phyloP scores from a whole-genome alignment of 352 stramenopile species.

The Phytophthora sp. region DNA sequence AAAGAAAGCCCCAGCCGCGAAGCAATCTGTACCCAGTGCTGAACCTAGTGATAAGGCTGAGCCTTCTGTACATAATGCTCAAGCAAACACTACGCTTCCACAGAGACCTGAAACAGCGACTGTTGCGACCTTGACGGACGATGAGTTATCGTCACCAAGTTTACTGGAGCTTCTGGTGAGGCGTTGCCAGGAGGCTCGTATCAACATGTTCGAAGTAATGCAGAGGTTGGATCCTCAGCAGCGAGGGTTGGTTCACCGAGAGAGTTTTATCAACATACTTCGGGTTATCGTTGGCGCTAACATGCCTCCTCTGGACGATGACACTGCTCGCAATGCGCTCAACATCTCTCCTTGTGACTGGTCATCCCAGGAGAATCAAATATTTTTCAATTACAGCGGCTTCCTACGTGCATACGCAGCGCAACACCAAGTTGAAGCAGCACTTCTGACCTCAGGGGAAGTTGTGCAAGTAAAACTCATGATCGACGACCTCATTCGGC shows the following conservation, averaged over 20 bases:
- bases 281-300: constrained; percentile 30
- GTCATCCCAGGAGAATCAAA: constrained; percentile 12
- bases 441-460: constrained; percentile 14
- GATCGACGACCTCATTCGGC: constrained; percentile 33
- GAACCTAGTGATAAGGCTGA: neutral
- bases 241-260: constrained; percentile 29
- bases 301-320: neutral
- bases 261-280: constrained; percentile 34
- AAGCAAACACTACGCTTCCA: neutral
- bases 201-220: constrained; percentile 34
- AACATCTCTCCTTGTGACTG: constrained; percentile 21
- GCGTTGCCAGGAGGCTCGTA: constrained; percentile 31
- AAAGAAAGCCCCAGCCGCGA: constrained; percentile 19
- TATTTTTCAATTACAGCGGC: constrained; percentile 26
- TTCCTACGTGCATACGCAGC: constrained; percentile 27
- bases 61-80: neutral
- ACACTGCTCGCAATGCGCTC: constrained; percentile 9
- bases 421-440: constrained; percentile 4
- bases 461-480: constrained; percentile 13
- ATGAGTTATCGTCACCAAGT: neutral
- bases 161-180: constrained; percentile 30
- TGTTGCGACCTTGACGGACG: constrained; percentile 38
- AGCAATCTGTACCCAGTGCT: neutral
- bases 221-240: constrained; percentile 32
- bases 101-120: constrained; percentile 21